These are phyloP conservation scores for Penicillium hordei DNA, from an alignment of 2,329 filamentous ascomycete genomes.

Conservation along the genomic window DNA sequence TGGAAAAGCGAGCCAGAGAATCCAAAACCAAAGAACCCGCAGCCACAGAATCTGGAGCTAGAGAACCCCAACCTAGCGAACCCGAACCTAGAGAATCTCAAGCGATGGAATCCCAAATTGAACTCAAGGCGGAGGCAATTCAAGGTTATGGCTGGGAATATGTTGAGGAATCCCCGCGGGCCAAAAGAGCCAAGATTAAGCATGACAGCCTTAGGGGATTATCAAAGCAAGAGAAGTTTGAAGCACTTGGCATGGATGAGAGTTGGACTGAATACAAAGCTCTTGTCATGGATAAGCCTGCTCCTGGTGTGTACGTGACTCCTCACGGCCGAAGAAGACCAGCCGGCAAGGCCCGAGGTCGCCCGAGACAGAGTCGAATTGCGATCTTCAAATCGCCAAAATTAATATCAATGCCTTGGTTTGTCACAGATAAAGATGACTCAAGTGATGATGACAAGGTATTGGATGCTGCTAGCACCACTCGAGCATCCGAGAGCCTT, in stretches of 20 bases:
- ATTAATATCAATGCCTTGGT: conserved; percentile 39
- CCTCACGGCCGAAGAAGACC: conserved; percentile 40
- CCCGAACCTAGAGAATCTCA: not conserved
- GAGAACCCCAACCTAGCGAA: not conserved
- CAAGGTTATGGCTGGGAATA: conserved; percentile 10
- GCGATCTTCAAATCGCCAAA: conserved; percentile 41
- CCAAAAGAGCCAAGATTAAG: conserved; percentile 19
- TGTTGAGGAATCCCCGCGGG: not conserved
- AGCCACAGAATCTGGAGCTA: not conserved
- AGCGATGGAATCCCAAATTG: not conserved
- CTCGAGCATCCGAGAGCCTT: not conserved
- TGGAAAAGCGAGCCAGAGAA: conserved; percentile 1
- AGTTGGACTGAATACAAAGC: conserved; percentile 44
- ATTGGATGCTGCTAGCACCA: not conserved
- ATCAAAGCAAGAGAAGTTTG: conserved; percentile 40
- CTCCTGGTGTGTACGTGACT: conserved; percentile 44
- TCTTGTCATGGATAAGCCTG: conserved; percentile 37
- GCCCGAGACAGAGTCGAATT: conserved; percentile 41
- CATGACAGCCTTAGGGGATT: conserved; percentile 28
- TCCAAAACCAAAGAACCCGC: not conserved
- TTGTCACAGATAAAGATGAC: conserved; percentile 21
- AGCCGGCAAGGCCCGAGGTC: conserved; percentile 39
- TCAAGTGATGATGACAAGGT: conserved; percentile 4
- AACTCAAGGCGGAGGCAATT: not conserved
- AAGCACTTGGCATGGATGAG: conserved; percentile 42